Evolutionary conservation across 768 basidiomycete species (phyloP).

Genomic region (Amanita molliuscula): DNA sequence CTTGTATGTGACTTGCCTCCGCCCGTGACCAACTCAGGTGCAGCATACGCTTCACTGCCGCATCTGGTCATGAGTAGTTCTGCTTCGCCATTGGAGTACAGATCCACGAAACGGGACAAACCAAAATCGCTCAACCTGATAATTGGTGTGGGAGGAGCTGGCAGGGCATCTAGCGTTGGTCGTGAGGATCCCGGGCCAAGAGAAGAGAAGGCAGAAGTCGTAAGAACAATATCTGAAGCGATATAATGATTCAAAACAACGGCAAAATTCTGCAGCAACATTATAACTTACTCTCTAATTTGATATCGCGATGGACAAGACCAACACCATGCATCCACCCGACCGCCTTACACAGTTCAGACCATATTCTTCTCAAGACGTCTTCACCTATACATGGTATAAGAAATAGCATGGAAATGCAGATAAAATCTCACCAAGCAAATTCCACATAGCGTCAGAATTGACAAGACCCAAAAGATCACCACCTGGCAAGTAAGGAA

Average conservation of each 20-base stretch:
- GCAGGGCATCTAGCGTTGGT: constrained; percentile 22
- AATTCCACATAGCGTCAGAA: constrained; percentile 34
- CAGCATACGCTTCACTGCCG: constrained; percentile 83
- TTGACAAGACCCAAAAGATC: constrained; percentile 75
- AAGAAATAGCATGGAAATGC: constrained; percentile 3
- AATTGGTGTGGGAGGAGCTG: constrained; percentile 39
- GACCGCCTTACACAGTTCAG: constrained; percentile 67
- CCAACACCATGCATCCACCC: constrained; percentile 84
- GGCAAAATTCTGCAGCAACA: neutral
- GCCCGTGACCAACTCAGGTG: constrained; percentile 61
- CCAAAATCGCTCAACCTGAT: constrained; percentile 87
- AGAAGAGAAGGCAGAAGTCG: constrained; percentile 25
- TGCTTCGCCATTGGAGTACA: constrained; percentile 26
- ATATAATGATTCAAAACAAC: neutral
- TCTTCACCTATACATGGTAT: constrained; percentile 24
- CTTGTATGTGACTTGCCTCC: constrained; percentile 14
- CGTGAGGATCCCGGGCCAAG: constrained; percentile 13
- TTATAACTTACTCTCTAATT: constrained; percentile 51
- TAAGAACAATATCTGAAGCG: constrained; percentile 63
- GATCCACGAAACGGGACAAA: constrained; percentile 75
- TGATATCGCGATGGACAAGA: constrained; percentile 86
- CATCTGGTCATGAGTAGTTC: constrained; percentile 65
- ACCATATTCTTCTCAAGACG: constrained; percentile 60
- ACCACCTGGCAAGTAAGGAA: constrained; percentile 69
- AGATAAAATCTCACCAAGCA: constrained; percentile 19